Conservation (phyloP, 108 stramenopile genomes). For the Stephanodiscus triporus region DNA sequence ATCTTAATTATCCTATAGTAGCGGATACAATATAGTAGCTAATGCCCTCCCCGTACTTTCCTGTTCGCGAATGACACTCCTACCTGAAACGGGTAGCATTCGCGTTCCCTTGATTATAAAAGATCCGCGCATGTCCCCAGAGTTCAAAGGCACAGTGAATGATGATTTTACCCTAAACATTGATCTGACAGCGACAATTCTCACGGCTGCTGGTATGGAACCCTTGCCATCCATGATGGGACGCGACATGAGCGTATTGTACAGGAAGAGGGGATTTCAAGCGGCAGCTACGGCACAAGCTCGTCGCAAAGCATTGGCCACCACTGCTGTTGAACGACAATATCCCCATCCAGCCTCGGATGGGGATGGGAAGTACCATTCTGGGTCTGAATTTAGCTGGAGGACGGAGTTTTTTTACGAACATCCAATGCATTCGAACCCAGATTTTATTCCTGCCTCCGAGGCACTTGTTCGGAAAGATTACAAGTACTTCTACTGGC, state of each 20-base stretch:
- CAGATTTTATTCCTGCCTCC: constrained; percentile 64
- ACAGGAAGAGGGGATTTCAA: constrained; percentile 43
- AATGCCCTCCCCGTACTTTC: background rate
- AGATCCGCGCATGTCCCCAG: constrained; percentile 68
- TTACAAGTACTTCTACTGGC: constrained; percentile 84
- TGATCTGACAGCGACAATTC: constrained; percentile 68
- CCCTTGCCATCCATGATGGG: constrained; percentile 66
- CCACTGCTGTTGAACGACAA: constrained; percentile 16
- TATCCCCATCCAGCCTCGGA: constrained; percentile 41
- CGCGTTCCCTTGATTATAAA: constrained; percentile 70
- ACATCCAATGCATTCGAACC: constrained; percentile 57
- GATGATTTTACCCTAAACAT: constrained; percentile 70
- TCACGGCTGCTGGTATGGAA: constrained; percentile 63
- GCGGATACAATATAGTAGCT: background rate
- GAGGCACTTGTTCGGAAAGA: constrained; percentile 81
- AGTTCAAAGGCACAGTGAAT: constrained; percentile 53
- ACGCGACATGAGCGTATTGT: constrained; percentile 66
- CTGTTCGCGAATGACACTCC: background rate
- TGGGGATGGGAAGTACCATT: constrained; percentile 49
- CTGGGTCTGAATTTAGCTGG: constrained; percentile 57
- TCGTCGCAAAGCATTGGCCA: constrained; percentile 25
- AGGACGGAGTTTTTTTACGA: constrained; percentile 84
- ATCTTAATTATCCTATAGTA: no score
- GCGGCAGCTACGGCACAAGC: constrained; percentile 30
- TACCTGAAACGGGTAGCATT: constrained; percentile 28